Evolutionary conservation across 106 monocot species (phyloP), one percentile per base, ranked within the genome.

Genomic region (Apostasia ramifera): DNA sequence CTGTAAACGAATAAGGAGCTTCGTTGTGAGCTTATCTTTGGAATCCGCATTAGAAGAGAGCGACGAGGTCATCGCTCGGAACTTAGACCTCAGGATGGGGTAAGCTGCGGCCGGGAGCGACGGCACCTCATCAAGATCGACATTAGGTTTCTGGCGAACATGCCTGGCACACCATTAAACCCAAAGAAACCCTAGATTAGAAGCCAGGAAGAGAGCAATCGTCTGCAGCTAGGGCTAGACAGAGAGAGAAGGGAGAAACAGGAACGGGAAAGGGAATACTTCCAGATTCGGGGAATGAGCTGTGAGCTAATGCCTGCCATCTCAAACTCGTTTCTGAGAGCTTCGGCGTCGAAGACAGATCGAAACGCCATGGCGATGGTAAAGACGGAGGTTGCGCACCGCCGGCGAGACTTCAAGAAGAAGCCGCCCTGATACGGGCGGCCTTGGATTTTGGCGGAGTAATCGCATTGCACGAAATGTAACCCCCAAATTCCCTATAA

Each of bases 1-100:
- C 92, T 98, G 93, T 26, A 98, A 80, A 71, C 80, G 74, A 61
- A 98, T 84, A 43, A 98, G 90, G 60, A 98, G 98, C 83, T 98
- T 98, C 51, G 93, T 98, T 68, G 93, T 93, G 81, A 76, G 77
- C 3, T 75, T 40, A 13, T 98, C 90, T 61, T 41, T 79, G 45
- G 98, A 93, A n/a, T 93, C 87, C 6, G 74, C 69, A 4, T 83
- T 77, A 11, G 98, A 84, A 9, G 81, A 73, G 37, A 98, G 71
- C 3, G 83, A 66, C 26, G 98, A 87, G 1, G 93, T 90, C 83
- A 83, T 76, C 44, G 81, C 15, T 15, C 74, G 80, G 80, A 98
- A 98, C 79, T 98, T 90, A 51, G 81, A 70, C 26, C 81, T 69
- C 37, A 98, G 87, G 43, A 98, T 47, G 2, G 81, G 61, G 78